Evolutionary conservation across 805 yeast genomes (phyloP), one percentile per base, ranked within the genome.

Genomic region (Saccharomycopsis sp.): DNA sequence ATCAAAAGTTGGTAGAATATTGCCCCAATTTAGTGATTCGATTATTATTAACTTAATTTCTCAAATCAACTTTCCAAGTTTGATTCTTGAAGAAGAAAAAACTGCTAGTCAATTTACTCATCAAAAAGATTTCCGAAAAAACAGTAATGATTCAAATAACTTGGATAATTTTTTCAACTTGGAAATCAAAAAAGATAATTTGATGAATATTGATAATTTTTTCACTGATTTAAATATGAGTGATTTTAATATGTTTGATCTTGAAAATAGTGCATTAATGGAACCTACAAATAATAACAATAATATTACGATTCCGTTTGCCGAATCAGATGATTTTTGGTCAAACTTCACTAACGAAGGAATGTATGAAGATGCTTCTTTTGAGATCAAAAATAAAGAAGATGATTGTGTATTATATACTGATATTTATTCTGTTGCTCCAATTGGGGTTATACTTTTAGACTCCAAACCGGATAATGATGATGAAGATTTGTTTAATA

Each of bases 291-390:
- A 26, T 36, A 27, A 26, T 14, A 27, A 38, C 20, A n/a, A 27
- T 3, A 12, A 15, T 12, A 34, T 40, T 10, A 17, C 39, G 5
- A 26, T 37, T 18, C 46, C 37, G n/a, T 43, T 36, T 31, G 43
- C 46, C 4, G 46, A 42, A 28, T 23, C 37, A 19, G 44, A 43
- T 15, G 44, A 43, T 21, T 39, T 36, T 21, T 43, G 46, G 46
- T 12, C 30, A 8, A 25, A 14, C 12, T 42, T 39, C 28, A 35
- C 35, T 23, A 30, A 39, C 15, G 28, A 26, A n/a, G 18, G n/a
- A 8, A n/a, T n/a, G n/a, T 21, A 29, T 12, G 36, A 36, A n/a
- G 5, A 17, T 31, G 12, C 12, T 17, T 21, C 14, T 15, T 15
- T 9, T 13, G 25, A 30, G 5, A 8, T 12, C 9, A 31, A 3